Conservation (phyloP, 129 eudicot species). For the Artemisia argyi region DNA sequence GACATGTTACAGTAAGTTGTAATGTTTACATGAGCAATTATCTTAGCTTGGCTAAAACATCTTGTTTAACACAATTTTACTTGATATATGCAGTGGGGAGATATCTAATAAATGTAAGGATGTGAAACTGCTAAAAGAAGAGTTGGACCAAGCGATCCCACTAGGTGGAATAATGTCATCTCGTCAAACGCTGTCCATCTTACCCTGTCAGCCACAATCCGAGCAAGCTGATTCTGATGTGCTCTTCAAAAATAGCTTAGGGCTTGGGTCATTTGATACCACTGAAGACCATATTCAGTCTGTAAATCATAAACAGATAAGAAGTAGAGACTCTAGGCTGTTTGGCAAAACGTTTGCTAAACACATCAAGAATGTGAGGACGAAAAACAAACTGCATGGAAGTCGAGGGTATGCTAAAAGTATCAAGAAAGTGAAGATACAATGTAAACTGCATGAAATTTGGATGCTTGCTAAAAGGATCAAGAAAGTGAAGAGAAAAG, state of each 20-base stretch:
- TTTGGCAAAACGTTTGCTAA: not conserved
- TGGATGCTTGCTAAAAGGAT: not conserved
- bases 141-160: not conserved
- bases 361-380: not conserved
- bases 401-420: not conserved
- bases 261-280: no score
- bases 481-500: not conserved
- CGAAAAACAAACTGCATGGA: not conserved
- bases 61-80: not conserved
- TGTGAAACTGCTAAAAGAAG: not conserved
- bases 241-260: no score
- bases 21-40: no score
- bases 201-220: no score
- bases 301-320: no score
- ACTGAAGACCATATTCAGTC: no score
- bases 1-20: no score
- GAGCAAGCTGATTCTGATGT: no score
- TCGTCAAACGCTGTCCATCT: not conserved
- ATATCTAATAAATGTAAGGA: slow-evolving; percentile 47
- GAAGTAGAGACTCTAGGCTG: no score
- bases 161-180: not conserved
- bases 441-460: not conserved
- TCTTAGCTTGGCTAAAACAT: slow-evolving; percentile 35
- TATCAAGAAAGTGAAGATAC: not conserved
- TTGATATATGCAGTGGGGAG: slow-evolving; percentile 60